Base-by-base conservation (phyloP, 2,329 filamentous ascomycete species). In the Trichoderma gracile region DNA sequence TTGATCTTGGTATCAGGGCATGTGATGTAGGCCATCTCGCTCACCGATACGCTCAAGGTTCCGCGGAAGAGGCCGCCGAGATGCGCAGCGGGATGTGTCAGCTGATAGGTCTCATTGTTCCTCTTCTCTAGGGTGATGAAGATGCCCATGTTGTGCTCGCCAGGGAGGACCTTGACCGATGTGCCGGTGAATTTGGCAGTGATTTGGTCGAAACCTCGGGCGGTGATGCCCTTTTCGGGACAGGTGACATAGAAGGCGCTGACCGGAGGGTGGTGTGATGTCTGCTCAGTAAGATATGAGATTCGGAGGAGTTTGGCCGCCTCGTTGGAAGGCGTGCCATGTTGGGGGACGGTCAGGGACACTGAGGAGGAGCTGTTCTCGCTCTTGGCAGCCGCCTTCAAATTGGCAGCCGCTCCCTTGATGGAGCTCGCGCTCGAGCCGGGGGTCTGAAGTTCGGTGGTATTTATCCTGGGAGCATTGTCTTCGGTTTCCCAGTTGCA, bases 131-230 rank as follows among this genome's bases (percentile, higher is more conserved):
- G 79, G 10, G 87, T 93, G 75, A 99, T 89, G 78, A 97, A 99
- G 71, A 99, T 98, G 68, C 95, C 95, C 69, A 96, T 82, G 76
- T 99, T 99, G 80, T 96, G 92, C 74, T 93, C 89, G 68, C 95
- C 95, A 0, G 95, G 92, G 23, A 89, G 88, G 43, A 99, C 94
- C 74, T 93, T 92, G 76, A 99, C 85, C 71, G 91, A 94, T 19
- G 95, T 97, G 64, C 95, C 95, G 1, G 95, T 98, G 78, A 99
- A 99, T 77, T 97, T 98, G 73, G 95, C 95, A 70, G 91, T 94
- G 72, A 99, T 89, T 80, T 99, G 95, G 74, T 99, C 95, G 74
- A 94, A 99, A 1, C 95, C 95, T 65, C 90, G 86, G 17, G 95
- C 95, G 43, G 87, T 87, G 69, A 99, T 85, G 30, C 94, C 95